phyloP scores from a whole-genome alignment of 805 yeast genomes.

The Starmerella sirachaensis region DNA sequence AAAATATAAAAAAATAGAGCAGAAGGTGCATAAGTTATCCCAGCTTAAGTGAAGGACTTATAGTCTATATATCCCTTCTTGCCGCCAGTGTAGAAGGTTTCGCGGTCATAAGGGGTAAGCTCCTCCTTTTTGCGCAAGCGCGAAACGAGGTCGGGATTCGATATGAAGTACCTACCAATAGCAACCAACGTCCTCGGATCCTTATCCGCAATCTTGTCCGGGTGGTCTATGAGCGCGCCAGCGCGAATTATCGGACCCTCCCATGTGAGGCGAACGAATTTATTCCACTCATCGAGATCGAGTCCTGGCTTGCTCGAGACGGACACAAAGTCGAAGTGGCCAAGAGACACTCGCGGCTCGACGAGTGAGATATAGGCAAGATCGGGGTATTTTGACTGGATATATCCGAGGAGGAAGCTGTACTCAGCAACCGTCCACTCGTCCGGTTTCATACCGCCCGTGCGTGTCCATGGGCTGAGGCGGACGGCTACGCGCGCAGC shows the following conservation, averaged over 20 bases:
- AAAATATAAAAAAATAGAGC: no score
- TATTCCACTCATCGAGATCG: conserved; percentile 17
- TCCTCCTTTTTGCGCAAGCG: conserved; percentile 34
- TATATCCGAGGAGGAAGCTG: conserved; percentile 33
- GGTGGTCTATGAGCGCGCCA: conserved; percentile 16
- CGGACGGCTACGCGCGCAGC: conserved; percentile 27
- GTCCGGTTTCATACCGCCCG: conserved; percentile 24
- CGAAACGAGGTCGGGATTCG: conserved; percentile 46
- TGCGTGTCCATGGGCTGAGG: conserved; percentile 31
- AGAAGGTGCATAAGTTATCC: no score
- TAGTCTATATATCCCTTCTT: conserved; percentile 37
- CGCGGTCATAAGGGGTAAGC: conserved; percentile 37
- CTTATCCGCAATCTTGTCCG: conserved; percentile 15
- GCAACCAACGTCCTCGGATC: conserved; percentile 29
- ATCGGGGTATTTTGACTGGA: conserved; percentile 25
- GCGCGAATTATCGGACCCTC: conserved; percentile 19
- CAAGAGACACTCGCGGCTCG: conserved; percentile 34
- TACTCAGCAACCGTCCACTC: conserved; percentile 31
- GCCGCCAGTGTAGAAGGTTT: conserved; percentile 35
- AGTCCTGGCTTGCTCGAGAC: conserved; percentile 11
- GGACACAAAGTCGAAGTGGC: conserved; percentile 5
- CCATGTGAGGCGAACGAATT: conserved; percentile 20
- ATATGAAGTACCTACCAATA: conserved; percentile 39
- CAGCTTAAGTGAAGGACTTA: no score
- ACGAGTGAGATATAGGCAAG: conserved; percentile 36